Evolutionary conservation across 2,329 filamentous ascomycete species (phyloP).

Genomic region (Basipetospora sp.): DNA sequence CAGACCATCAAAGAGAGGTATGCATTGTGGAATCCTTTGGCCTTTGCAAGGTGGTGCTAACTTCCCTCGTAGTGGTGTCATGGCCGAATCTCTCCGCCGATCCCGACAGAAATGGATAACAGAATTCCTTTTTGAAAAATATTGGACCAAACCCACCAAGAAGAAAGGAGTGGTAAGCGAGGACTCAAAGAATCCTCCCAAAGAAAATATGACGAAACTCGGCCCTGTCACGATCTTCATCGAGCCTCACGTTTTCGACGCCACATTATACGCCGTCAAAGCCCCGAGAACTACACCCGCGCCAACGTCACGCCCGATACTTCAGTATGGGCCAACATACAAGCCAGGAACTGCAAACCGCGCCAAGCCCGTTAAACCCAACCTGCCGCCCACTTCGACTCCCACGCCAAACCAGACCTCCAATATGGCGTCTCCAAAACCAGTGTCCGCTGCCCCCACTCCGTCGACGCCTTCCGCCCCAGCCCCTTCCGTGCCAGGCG

Average conservation of each 20-base stretch:
- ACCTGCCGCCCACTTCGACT: constrained; percentile 13
- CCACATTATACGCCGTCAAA: constrained; percentile 57
- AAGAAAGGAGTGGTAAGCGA: constrained; percentile 50
- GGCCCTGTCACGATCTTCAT: constrained; percentile 61
- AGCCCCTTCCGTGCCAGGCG: constrained; percentile 9
- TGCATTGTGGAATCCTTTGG: background rate
- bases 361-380: constrained; percentile 33
- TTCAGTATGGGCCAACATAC: constrained; percentile 54
- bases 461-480: constrained; percentile 8
- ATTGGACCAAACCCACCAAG: constrained; percentile 60
- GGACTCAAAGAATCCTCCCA: constrained; percentile 50
- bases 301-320: constrained; percentile 34
- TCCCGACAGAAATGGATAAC: constrained; percentile 61
- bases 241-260: constrained; percentile 68
- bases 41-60: no score
- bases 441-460: constrained; percentile 4
- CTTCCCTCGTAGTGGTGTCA: constrained; percentile 44
- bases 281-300: constrained; percentile 24
- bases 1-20: constrained; percentile 62
- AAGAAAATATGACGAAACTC: constrained; percentile 58
- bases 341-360: constrained; percentile 45
- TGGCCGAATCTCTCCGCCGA: constrained; percentile 56
- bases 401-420: background rate
- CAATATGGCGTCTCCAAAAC: constrained; percentile 6
- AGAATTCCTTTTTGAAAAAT: constrained; percentile 61